phyloP scores from a whole-genome alignment of 2,329 filamentous ascomycete species.

The Colletotrichum caudatum region DNA sequence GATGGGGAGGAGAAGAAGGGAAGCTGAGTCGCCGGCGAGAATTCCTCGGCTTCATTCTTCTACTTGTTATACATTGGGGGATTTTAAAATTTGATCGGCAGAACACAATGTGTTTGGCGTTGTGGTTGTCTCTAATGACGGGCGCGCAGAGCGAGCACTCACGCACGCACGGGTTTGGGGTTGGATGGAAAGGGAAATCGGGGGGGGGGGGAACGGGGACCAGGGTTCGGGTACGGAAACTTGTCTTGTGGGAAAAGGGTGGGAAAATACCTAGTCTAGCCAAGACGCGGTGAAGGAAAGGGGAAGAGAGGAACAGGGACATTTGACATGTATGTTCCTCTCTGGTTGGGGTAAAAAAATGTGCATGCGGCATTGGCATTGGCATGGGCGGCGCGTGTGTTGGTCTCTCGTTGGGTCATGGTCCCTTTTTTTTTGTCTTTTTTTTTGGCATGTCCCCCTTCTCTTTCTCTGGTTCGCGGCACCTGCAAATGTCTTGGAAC shows the following conservation, averaged over 20 bases:
- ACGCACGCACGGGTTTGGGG: not conserved
- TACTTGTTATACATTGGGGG: constrained; percentile 21
- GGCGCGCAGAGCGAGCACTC: constrained; percentile 26
- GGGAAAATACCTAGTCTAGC: not conserved
- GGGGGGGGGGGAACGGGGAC: too few relatives aligned
- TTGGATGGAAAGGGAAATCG: constrained; percentile 19
- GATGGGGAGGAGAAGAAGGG: constrained; percentile 11
- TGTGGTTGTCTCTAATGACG: constrained; percentile 40
- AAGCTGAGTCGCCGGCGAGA: not conserved
- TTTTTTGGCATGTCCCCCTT: not conserved
- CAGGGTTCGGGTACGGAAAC: constrained; percentile 36
- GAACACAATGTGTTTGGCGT: constrained; percentile 40
- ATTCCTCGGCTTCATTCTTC: constrained; percentile 25
- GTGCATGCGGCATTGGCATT: constrained; percentile 26
- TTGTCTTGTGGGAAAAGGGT: constrained; percentile 14
- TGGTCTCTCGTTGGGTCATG: constrained; percentile 35
- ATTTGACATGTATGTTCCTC: not conserved
- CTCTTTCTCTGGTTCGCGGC: constrained; percentile 28
- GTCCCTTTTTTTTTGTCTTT: not conserved
- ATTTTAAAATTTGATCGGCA: constrained; percentile 40
- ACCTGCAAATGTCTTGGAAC: constrained; percentile 35
- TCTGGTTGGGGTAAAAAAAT: constrained; percentile 11
- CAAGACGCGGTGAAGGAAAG: constrained; percentile 37
- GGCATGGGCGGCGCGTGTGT: constrained; percentile 34
- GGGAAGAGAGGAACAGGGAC: not conserved